These are phyloP conservation scores for Xylaria telfairii DNA, from an alignment of 495 filamentous ascomycete species.

Conservation along the genomic window DNA sequence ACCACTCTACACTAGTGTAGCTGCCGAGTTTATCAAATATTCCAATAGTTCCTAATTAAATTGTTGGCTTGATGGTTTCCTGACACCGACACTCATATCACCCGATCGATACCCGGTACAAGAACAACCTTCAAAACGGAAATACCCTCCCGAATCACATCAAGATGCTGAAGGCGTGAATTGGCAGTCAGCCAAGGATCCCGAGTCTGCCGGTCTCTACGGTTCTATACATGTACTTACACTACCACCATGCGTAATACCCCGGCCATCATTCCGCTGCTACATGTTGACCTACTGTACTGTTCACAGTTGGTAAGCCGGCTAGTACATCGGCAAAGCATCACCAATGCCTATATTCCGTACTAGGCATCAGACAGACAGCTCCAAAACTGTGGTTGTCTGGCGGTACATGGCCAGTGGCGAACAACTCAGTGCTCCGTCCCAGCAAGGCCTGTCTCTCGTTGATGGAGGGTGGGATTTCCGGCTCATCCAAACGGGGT, in stretches of 20 bases:
- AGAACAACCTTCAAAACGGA: background rate
- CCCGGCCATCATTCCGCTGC: background rate
- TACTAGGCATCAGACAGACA: no score
- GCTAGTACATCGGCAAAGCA: background rate
- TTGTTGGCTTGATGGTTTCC: background rate
- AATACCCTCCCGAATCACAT: background rate
- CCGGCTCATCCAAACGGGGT: background rate
- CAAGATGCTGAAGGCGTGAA: background rate
- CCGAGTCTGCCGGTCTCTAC: constrained; percentile 6
- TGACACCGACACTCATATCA: background rate
- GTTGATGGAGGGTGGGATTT: constrained; percentile 22
- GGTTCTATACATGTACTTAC: no score
- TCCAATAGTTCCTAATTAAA: background rate
- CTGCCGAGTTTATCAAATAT: background rate
- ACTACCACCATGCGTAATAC: background rate
- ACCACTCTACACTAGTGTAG: background rate
- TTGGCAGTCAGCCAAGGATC: background rate
- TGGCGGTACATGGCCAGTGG: constrained; percentile 2
- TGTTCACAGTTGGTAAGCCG: background rate
- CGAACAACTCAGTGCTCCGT: constrained; percentile 3
- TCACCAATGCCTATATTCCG: background rate
- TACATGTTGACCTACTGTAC: background rate
- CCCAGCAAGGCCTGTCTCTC: constrained; percentile 4
- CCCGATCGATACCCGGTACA: background rate
- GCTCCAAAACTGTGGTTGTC: background rate